phyloP scores from a whole-genome alignment of 805 yeast genomes.

The Sungouiozyma intestinalis region DNA sequence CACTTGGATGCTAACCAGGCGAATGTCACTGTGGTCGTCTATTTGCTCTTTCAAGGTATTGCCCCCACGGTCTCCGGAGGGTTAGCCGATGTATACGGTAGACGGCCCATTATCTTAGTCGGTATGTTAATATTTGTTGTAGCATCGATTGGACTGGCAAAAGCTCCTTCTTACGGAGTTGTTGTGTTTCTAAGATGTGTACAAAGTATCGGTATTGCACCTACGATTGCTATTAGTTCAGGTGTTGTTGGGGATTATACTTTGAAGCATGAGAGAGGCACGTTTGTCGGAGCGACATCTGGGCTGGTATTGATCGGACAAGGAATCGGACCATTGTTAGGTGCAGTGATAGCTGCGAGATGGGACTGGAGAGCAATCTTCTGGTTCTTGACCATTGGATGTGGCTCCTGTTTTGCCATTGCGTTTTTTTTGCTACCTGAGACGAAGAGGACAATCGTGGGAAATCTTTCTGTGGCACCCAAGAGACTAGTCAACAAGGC shows the following conservation, averaged over 20 bases:
- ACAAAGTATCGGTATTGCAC: slow-evolving; percentile 66
- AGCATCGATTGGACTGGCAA: slow-evolving; percentile 59
- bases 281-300: slow-evolving; percentile 51
- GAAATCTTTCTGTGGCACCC: slow-evolving; percentile 61
- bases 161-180: slow-evolving; percentile 45
- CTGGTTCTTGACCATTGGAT: slow-evolving; percentile 59
- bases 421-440: slow-evolving; percentile 49
- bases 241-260: slow-evolving; percentile 70
- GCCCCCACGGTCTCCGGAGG: slow-evolving; percentile 60
- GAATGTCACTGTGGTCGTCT: slow-evolving; percentile 66
- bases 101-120: slow-evolving; percentile 54
- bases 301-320: slow-evolving; percentile 64
- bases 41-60: slow-evolving; percentile 63
- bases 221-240: slow-evolving; percentile 55
- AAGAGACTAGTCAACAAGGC: slow-evolving; percentile 31
- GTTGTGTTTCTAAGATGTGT: slow-evolving; percentile 54
- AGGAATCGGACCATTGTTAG: slow-evolving; percentile 66
- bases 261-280: slow-evolving; percentile 54
- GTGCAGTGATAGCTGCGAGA: slow-evolving; percentile 33
- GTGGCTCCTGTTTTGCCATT: slow-evolving; percentile 35
- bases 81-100: slow-evolving; percentile 58
- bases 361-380: slow-evolving; percentile 69
- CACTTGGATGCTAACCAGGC: slow-evolving; percentile 43
- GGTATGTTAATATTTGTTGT: slow-evolving; percentile 48
- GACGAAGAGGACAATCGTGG: slow-evolving; percentile 60